These are phyloP conservation scores for Bacidia gigantensis DNA, from an alignment of 495 filamentous ascomycete genomes.

Conservation along the genomic window DNA sequence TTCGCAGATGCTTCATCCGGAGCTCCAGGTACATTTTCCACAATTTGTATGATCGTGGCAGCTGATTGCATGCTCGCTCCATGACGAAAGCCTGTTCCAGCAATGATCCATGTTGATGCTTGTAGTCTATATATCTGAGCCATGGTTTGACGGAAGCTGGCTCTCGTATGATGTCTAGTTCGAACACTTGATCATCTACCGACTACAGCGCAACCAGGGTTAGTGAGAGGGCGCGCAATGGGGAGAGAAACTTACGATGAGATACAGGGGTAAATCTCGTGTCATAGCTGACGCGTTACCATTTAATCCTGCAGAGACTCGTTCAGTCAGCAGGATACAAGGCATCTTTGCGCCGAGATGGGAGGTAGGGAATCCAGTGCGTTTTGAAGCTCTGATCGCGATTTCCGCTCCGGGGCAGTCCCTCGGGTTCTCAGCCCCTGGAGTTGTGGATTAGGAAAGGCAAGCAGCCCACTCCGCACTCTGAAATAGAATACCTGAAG, in stretches of 20 bases:
- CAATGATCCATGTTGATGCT: slow-evolving; percentile 69
- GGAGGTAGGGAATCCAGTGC: too few species aligned
- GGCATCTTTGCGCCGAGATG: too few species aligned
- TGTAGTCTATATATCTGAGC: slow-evolving; percentile 89
- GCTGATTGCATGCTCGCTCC: slow-evolving; percentile 77
- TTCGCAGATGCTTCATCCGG: slow-evolving; percentile 65
- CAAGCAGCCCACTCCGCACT: too few species aligned
- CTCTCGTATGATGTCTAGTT: slow-evolving; percentile 86
- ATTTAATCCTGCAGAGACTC: not conserved
- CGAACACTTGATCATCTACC: slow-evolving; percentile 84
- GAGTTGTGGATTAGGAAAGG: too few species aligned
- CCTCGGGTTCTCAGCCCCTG: too few species aligned
- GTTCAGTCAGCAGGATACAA: not conserved
- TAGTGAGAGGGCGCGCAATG: slow-evolving; percentile 16
- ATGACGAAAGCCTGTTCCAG: slow-evolving; percentile 88
- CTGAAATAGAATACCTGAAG: too few species aligned
- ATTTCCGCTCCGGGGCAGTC: too few species aligned
- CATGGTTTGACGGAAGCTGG: slow-evolving; percentile 84
- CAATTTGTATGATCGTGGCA: slow-evolving; percentile 92
- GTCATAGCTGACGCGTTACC: slow-evolving; percentile 32
- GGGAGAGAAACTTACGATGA: slow-evolving; percentile 51
- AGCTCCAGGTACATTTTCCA: slow-evolving; percentile 98
- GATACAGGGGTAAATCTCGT: slow-evolving; percentile 49
- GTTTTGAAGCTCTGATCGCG: too few species aligned
- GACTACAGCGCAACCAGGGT: slow-evolving; percentile 35